Conservation (phyloP, 2,329 filamentous ascomycete species). For the Penicillium crustosum region DNA sequence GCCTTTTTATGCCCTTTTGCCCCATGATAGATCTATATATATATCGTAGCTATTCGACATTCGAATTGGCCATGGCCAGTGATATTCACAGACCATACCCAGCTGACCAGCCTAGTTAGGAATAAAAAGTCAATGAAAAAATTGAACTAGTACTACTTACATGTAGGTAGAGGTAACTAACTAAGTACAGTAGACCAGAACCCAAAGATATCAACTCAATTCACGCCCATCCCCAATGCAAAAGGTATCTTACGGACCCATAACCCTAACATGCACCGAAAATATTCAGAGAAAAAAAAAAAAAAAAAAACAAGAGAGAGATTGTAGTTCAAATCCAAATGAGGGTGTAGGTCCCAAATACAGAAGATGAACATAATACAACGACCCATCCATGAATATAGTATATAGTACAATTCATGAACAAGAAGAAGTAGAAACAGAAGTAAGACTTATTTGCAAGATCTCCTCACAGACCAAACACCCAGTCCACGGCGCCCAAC, state of each 20-base stretch:
- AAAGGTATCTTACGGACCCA: slow-evolving; percentile 5
- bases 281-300: slow-evolving; percentile 11
- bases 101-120: background rate
- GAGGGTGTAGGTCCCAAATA: background rate
- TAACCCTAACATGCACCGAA: slow-evolving; percentile 3
- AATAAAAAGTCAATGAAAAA: background rate
- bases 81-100: background rate
- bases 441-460: slow-evolving; percentile 25
- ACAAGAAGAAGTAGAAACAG: background rate
- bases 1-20: background rate
- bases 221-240: slow-evolving; percentile 10
- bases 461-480: slow-evolving; percentile 48
- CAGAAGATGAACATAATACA: background rate
- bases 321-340: slow-evolving; percentile 1
- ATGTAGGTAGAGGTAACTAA: background rate
- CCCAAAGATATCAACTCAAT: background rate
- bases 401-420: background rate
- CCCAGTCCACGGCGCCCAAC: slow-evolving; percentile 50
- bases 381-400: background rate
- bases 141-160: background rate
- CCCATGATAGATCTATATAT: background rate
- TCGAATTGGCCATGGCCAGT: too few species aligned
- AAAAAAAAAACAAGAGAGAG: slow-evolving; percentile 9
- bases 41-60: background rate
- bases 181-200: background rate